These are phyloP conservation scores for Onygenales sp. DNA, from an alignment of 2,329 filamentous ascomycete species.

Conservation along the genomic window DNA sequence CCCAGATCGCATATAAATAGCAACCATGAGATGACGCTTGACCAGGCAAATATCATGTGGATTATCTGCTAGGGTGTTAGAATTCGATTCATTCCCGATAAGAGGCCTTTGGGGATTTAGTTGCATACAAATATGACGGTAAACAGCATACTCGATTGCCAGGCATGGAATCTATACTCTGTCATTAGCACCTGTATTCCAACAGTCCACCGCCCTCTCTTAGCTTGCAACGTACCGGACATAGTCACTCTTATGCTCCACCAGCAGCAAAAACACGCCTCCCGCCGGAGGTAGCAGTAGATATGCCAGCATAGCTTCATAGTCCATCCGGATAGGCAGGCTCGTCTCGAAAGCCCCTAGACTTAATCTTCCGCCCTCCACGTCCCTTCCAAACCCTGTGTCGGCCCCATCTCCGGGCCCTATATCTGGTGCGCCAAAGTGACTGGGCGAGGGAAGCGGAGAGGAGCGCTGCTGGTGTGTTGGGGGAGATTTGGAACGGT, in stretches of 20 bases:
- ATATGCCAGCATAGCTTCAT: constrained; percentile 87
- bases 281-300: constrained; percentile 75
- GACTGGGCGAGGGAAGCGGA: constrained; percentile 32
- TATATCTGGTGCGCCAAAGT: constrained; percentile 26
- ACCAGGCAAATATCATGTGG: constrained; percentile 82
- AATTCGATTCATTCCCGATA: constrained; percentile 4
- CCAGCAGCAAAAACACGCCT: constrained; percentile 69
- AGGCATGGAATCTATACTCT: constrained; percentile 72
- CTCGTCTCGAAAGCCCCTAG: constrained; percentile 79
- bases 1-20: constrained; percentile 66
- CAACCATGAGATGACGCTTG: constrained; percentile 71
- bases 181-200: constrained; percentile 1
- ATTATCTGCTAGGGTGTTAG: constrained; percentile 46
- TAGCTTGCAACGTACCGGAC: constrained; percentile 54
- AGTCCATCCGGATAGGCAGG: constrained; percentile 73
- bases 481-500: constrained; percentile 44
- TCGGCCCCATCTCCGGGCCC: constrained; percentile 21
- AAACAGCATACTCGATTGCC: constrained; percentile 83
- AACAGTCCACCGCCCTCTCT: not conserved
- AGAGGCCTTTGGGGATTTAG: not conserved
- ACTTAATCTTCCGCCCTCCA: constrained; percentile 50
- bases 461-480: constrained; percentile 42
- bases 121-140: constrained; percentile 50
- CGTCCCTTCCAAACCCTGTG: constrained; percentile 26
- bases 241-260: constrained; percentile 94